Percentiles rank a stretch among this genome's conserved stretches.
Evolutionary conservation across 768 basidiomycete species (phyloP).

Genomic region (Termitomyces sp.): DNA sequence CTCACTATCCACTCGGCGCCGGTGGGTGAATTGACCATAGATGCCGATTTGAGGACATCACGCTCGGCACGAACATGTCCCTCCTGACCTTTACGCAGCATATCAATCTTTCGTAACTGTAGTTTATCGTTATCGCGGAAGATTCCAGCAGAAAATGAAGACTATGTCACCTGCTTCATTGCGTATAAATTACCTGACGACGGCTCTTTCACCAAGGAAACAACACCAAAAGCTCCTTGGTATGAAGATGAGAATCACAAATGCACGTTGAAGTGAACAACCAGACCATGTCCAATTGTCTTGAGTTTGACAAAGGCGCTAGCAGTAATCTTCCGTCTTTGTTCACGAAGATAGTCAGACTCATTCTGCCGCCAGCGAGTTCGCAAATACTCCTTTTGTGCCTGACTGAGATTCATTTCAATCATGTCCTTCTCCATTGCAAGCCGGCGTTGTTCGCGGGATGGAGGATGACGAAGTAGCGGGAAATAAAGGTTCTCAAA

Average conservation of each 20-base stretch:
- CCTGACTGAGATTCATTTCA: slow-evolving; percentile 64
- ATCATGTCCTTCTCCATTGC: slow-evolving; percentile 89
- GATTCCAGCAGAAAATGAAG: slow-evolving; percentile 11
- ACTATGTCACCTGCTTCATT: slow-evolving; percentile 83
- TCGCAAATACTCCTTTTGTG: slow-evolving; percentile 69
- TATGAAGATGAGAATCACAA: slow-evolving; percentile 1
- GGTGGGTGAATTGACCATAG: slow-evolving; percentile 68
- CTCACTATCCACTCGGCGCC: slow-evolving; percentile 93
- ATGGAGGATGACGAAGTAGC: slow-evolving; percentile 78
- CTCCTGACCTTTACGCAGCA: slow-evolving; percentile 96
- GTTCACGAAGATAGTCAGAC: slow-evolving; percentile 84
- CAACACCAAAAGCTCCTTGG: slow-evolving; percentile 71
- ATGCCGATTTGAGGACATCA: slow-evolving; percentile 89
- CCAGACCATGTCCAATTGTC: slow-evolving; percentile 88
- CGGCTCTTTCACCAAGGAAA: slow-evolving; percentile 85
- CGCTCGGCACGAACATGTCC: slow-evolving; percentile 96
- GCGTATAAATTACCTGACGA: slow-evolving; percentile 80
- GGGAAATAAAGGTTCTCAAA: slow-evolving; percentile 91
- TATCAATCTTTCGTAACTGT: slow-evolving; percentile 83
- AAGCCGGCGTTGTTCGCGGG: slow-evolving; percentile 78
- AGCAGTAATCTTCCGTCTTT: slow-evolving; percentile 76
- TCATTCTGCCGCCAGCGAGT: slow-evolving; percentile 84
- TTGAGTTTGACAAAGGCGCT: slow-evolving; percentile 87
- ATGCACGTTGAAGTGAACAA: slow-evolving; percentile 12
- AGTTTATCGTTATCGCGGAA: slow-evolving; percentile 18